Evolutionary conservation across 139 green algal species (phyloP).

Genomic region (Diplosphaera chodatii): DNA sequence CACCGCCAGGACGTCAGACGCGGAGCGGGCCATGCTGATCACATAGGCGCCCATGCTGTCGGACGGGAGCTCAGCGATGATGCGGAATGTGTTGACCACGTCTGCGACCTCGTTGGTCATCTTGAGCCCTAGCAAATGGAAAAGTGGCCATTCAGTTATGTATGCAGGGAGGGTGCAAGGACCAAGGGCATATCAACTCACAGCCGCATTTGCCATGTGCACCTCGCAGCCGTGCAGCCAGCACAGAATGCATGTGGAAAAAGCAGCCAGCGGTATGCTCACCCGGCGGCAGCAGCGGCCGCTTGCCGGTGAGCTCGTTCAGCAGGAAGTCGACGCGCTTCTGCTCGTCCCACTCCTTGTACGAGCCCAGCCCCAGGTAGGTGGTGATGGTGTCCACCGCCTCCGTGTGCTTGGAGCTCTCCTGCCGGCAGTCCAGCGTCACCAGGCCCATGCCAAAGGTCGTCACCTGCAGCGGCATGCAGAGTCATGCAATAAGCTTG

Average conservation of each 20-base stretch:
- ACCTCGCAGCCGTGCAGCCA: no score
- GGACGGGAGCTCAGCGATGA: conserved; percentile 31
- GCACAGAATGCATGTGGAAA: not conserved
- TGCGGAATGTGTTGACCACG: conserved; percentile 63
- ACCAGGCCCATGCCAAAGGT: conserved; percentile 63
- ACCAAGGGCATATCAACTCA: not conserved
- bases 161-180: not conserved
- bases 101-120: conserved; percentile 43
- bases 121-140: not conserved
- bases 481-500: no score
- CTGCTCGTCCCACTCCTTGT: conserved; percentile 70
- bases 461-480: conserved; percentile 18
- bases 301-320: conserved; percentile 54
- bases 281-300: conserved; percentile 60
- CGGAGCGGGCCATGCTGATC: conserved; percentile 83
- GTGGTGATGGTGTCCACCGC: conserved; percentile 85
- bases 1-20: conserved; percentile 91
- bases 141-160: not conserved
- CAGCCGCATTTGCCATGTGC: not conserved
- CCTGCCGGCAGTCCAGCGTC: conserved; percentile 72
- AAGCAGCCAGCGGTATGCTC: conserved; percentile 61
- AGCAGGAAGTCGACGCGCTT: conserved; percentile 57
- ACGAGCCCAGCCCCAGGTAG: conserved; percentile 69
- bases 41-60: conserved; percentile 86
- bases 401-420: conserved; percentile 54